Evolutionary conservation across 2,329 filamentous ascomycete genomes (phyloP).

Genomic region (Geosmithia putterillii): DNA sequence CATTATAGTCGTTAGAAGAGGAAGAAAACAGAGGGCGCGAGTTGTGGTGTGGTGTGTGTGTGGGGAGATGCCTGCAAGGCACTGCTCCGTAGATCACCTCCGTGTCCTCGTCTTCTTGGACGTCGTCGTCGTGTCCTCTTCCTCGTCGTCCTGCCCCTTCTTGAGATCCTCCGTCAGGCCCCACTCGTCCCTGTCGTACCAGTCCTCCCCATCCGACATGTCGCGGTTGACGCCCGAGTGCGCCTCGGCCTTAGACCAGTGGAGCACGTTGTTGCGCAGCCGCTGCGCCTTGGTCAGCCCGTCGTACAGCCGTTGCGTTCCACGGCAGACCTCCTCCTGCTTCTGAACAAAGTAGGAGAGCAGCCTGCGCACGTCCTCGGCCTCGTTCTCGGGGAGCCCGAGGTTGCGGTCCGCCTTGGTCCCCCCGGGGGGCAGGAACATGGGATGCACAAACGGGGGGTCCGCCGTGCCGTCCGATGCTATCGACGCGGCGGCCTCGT

Average conservation of each 20-base stretch:
- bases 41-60: neutral
- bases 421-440: slow-evolving; percentile 54
- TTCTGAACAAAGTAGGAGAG: slow-evolving; percentile 72
- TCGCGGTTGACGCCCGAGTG: slow-evolving; percentile 55
- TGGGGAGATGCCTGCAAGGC: too few relatives aligned
- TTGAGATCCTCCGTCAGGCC: slow-evolving; percentile 60
- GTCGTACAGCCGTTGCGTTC: slow-evolving; percentile 53
- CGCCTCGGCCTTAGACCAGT: slow-evolving; percentile 68
- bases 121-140: slow-evolving; percentile 53
- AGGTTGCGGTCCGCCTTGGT: slow-evolving; percentile 57
- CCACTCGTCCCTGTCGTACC: slow-evolving; percentile 79
- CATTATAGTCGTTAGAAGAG: neutral
- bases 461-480: slow-evolving; percentile 12
- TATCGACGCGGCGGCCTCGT: neutral
- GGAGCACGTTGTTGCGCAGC: slow-evolving; percentile 56
- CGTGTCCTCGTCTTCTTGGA: slow-evolving; percentile 50
- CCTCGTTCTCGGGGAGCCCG: slow-evolving; percentile 60
- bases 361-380: slow-evolving; percentile 64
- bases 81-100: slow-evolving; percentile 15
- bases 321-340: slow-evolving; percentile 71
- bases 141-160: slow-evolving; percentile 73
- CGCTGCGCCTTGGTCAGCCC: slow-evolving; percentile 63
- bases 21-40: neutral
- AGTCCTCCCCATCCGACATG: slow-evolving; percentile 82
- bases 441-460: slow-evolving; percentile 55